Base-by-base conservation (phyloP, 495 filamentous ascomycete species). In the Trichoderma gamsii region DNA sequence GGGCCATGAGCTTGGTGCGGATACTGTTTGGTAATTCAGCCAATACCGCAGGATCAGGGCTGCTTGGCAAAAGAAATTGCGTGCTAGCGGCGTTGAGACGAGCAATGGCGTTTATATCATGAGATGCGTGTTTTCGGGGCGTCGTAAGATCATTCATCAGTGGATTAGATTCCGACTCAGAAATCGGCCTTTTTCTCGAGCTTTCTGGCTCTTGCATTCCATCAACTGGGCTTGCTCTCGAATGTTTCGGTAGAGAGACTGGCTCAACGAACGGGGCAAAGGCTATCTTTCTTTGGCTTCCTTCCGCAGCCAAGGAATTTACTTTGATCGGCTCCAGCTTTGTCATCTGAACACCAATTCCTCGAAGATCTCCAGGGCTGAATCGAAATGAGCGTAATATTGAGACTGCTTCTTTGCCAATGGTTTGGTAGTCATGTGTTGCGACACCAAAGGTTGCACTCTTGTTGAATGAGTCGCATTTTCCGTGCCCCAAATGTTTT, bases 401-500 rank as follows among this genome's bases (percentile, higher is more conserved):
- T 0, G 89, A 87, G 21, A 97, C 81, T 0, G 92, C 89, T 72
- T 97, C 92, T 73, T 89, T 92, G 1, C 85, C 87, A 56, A 98
- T 81, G 16, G 87, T 72, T 25, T 90, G 87, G 23, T 84, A 77
- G 52, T 84, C 83, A 74, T 93, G 90, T 0, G 95, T 97, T 23
- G 93, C 85, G 21, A 95, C 87, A 2, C 93, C 92, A 63, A 99
- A 88, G 6, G 84, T 77, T 5, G 89, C 77, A 68, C 93, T 97
- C 75, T 93, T 97, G 77, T 91, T 97, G 79, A 90, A 93, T 0
- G 86, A 89, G 74, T 98, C 96, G 73, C 94, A 97, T 80, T 95
- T 93, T 0, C 95, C 95, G 77, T 97, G 93, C 0, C 95, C 95
- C 3, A 99, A 83, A 79, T 97, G 92, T 73, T 99, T 99, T 8